Base-by-base conservation (phyloP, 2,329 filamentous ascomycete species). In the Coleophoma crateriformis region DNA sequence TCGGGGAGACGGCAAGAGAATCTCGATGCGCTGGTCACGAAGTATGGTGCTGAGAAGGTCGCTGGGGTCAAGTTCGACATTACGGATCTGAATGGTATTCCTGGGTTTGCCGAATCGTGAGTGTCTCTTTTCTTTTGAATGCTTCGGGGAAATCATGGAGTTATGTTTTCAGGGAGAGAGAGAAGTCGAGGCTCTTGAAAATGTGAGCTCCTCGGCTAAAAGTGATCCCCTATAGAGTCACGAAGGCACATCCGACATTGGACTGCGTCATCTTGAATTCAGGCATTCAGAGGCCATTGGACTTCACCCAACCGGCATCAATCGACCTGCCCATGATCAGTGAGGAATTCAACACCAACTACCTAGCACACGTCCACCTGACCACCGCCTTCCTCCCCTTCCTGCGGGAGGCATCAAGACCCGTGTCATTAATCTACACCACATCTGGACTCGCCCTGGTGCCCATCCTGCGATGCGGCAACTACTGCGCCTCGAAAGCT, bases 201-300 rank as follows among this genome's bases (percentile, higher is more conserved):
- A 19, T 19, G 19, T 19, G 19, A 19, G 19, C 19, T 19, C 19
- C 2, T 19, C 8, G 14, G 19, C 13, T 19, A 19, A 19, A 19
- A 19, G 19, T 3, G n/a, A 19, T 19, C 19, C 19, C 19, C 19
- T 3, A 19, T 38, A 58, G 52, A 34, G 50, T 73, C 32, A 64
- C 65, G 3, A 54, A 61, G 19, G 55, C 60, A 1, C 69, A 79
- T 58, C 74, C 78, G 0, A 64, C 70, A n/a, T 71, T 84, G 19
- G 78, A 82, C 64, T 74, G 71, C 55, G 61, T 85, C 20, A 59
- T 84, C 48, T 64, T 84, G 41, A 83, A 83, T 60, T 75, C 79
- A 0, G 79, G 79, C 5, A 70, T 79, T 40, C 78, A 84, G 58
- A 67, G 69, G 32, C 61, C 60, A 1, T 63, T 78, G 35, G 66